Evolutionary conservation across 257 asterid genomes (phyloP).

Genomic region (Gentiana macrophylla): DNA sequence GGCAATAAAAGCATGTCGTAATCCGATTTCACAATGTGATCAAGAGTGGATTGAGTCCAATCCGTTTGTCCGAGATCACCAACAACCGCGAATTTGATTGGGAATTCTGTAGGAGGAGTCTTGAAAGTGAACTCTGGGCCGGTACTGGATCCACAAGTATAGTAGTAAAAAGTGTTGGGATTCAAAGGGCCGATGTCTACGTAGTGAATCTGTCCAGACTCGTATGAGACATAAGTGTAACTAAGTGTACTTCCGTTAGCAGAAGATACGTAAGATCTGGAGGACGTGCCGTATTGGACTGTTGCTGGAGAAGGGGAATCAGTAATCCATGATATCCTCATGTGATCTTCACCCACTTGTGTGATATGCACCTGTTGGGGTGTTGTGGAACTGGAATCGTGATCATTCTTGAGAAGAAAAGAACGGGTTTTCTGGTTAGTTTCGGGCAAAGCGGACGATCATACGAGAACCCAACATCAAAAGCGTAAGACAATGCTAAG

Average conservation of each 20-base stretch:
- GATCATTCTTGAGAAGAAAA: no score
- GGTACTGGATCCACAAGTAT: constrained; percentile 30
- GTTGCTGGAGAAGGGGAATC: constrained; percentile 23
- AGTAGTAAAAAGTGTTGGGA: constrained; percentile 45
- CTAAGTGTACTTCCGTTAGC: constrained; percentile 30
- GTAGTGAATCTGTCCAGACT: constrained; percentile 55
- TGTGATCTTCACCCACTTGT: no score
- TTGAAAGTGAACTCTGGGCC: constrained; percentile 39
- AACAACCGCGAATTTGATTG: constrained; percentile 46
- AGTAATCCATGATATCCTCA: constrained; percentile 59
- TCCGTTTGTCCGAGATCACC: constrained; percentile 84
- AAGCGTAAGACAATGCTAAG: no score
- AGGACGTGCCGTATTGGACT: constrained; percentile 45
- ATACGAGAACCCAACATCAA: no score
- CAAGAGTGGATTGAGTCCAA: constrained; percentile 60
- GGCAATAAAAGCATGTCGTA: constrained; percentile 56
- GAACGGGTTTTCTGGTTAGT: no score
- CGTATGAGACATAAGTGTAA: constrained; percentile 30
- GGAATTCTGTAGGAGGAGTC: constrained; percentile 53
- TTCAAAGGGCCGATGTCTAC: constrained; percentile 61
- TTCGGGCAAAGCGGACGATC: no score
- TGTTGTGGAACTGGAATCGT: no score
- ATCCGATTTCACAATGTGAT: constrained; percentile 41
- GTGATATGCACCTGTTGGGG: no score
- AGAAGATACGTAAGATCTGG: constrained; percentile 29